Percentiles rank a stretch among this genome's conserved stretches.
phyloP scores from a whole-genome alignment of 1,284 basidiomycete genomes.

The Tilletia walkeri region DNA sequence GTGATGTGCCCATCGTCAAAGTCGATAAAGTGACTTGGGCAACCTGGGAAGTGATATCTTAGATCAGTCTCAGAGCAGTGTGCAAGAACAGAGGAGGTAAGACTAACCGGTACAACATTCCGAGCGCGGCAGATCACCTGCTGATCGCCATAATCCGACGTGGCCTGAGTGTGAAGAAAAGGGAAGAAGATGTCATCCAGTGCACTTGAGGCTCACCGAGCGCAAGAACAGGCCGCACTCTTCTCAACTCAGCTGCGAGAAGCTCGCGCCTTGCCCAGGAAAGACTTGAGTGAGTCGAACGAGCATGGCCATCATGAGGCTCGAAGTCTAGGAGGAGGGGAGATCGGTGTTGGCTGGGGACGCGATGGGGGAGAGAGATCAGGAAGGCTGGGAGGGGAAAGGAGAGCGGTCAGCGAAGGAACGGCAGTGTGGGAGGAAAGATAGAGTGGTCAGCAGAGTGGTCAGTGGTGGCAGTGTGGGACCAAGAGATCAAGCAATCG shows the following conservation, averaged over 20 bases:
- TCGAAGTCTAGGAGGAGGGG: too few species aligned
- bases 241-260: neutral
- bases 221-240: neutral
- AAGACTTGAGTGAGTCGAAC: neutral
- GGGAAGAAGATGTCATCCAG: neutral
- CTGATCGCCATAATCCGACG: neutral
- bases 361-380: too few species aligned
- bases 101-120: neutral
- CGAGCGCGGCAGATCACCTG: neutral
- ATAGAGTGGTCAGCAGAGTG: too few species aligned
- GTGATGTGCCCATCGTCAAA: conserved; percentile 4
- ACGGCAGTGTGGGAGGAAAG: too few species aligned
- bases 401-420: too few species aligned
- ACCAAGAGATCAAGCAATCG: too few species aligned
- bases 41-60: neutral
- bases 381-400: too few species aligned
- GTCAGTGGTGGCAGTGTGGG: too few species aligned
- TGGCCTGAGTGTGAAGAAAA: neutral
- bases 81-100: neutral
- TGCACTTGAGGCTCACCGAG: neutral
- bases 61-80: too few species aligned
- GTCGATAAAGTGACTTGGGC: neutral
- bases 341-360: too few species aligned
- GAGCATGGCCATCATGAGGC: too few species aligned
- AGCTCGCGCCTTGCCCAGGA: conserved; percentile 9